Percentiles rank a stretch among this genome's conserved stretches.
Conservation (phyloP, 805 yeast genomes). For the Maudiozyma barnettii region DNA sequence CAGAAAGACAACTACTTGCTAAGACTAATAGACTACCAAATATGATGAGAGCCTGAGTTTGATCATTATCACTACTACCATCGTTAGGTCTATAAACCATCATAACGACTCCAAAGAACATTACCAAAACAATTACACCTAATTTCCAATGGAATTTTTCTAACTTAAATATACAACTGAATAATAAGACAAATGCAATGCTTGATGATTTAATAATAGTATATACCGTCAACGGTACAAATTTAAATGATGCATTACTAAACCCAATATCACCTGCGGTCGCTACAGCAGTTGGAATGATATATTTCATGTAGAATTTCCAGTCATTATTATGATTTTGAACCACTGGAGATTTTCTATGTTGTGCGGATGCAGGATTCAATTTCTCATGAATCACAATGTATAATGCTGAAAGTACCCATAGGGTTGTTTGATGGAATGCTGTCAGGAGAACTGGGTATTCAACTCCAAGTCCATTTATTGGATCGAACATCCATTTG, state of each 20-base stretch:
- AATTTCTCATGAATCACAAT: constrained; percentile 19
- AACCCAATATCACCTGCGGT: constrained; percentile 91
- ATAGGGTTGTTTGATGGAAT: constrained; percentile 67
- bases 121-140: constrained; percentile 57
- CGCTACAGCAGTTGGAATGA: constrained; percentile 79
- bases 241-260: constrained; percentile 74
- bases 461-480: constrained; percentile 58
- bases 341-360: background rate
- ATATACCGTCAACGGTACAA: constrained; percentile 72
- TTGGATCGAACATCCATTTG: constrained; percentile 90
- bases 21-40: constrained; percentile 70
- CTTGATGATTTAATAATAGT: constrained; percentile 90
- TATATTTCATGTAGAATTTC: constrained; percentile 40
- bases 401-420: constrained; percentile 41
- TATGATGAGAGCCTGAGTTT: constrained; percentile 10
- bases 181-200: constrained; percentile 77
- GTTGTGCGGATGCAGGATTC: background rate
- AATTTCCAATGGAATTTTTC: constrained; percentile 67
- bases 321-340: constrained; percentile 11
- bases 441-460: constrained; percentile 82
- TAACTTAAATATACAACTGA: constrained; percentile 73
- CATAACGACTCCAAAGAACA: constrained; percentile 78
- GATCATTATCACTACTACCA: constrained; percentile 10
- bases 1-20: constrained; percentile 71
- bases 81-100: constrained; percentile 58